These are phyloP conservation scores for Zasmidium angulare DNA, from an alignment of 2,329 filamentous ascomycete genomes.

Conservation along the genomic window DNA sequence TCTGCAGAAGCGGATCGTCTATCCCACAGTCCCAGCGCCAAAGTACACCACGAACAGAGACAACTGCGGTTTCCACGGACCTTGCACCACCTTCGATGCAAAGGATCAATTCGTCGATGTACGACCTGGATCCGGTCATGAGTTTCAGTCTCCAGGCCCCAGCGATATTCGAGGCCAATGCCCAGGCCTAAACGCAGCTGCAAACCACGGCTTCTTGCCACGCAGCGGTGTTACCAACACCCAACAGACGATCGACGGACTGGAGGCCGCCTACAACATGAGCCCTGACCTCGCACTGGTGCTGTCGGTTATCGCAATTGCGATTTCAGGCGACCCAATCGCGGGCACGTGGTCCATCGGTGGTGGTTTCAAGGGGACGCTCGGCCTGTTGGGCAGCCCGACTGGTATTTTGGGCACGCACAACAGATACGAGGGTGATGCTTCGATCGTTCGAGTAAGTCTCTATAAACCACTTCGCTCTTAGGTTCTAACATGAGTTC, in stretches of 20 bases:
- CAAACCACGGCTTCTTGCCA: slow-evolving; percentile 25
- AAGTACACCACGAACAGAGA: slow-evolving; percentile 17
- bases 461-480: no score
- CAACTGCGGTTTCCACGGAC: slow-evolving; percentile 21
- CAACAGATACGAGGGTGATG: slow-evolving; percentile 13
- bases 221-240: slow-evolving; percentile 30
- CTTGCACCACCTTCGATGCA: slow-evolving; percentile 30
- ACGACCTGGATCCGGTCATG: slow-evolving; percentile 24
- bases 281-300: slow-evolving; percentile 19
- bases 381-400: slow-evolving; percentile 10
- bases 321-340: slow-evolving; percentile 20
- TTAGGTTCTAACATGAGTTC: background rate
- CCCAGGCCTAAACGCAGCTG: slow-evolving; percentile 30
- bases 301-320: slow-evolving; percentile 18
- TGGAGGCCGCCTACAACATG: slow-evolving; percentile 28
- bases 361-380: background rate
- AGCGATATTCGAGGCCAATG: slow-evolving; percentile 32
- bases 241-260: slow-evolving; percentile 19
- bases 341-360: slow-evolving; percentile 15
- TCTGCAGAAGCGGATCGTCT: slow-evolving; percentile 13
- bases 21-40: slow-evolving; percentile 16
- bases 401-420: slow-evolving; percentile 14
- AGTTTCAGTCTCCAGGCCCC: slow-evolving; percentile 29
- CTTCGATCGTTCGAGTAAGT: slow-evolving; percentile 13
- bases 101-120: slow-evolving; percentile 30